phyloP scores from a whole-genome alignment of 495 filamentous ascomycete species.

The Hyphodiscus hymeniophilus region DNA sequence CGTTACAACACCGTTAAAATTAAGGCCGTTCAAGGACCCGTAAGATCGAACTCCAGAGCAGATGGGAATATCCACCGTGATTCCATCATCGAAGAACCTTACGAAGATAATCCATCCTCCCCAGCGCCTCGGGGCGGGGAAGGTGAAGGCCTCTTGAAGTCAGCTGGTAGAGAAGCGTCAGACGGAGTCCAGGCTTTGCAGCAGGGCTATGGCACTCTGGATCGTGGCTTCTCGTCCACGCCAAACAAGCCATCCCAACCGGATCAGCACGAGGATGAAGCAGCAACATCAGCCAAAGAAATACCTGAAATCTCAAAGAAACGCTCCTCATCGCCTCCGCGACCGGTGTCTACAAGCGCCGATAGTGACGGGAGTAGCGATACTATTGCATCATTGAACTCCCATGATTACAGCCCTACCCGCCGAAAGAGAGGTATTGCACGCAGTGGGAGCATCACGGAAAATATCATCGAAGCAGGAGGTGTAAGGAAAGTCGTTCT shows the following conservation, averaged over 20 bases:
- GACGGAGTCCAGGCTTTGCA: slow-evolving; percentile 63
- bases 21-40: slow-evolving; percentile 47
- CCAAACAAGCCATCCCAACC: not conserved
- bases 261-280: not conserved
- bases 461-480: slow-evolving; percentile 73
- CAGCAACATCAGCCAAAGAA: not conserved
- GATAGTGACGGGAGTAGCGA: slow-evolving; percentile 31
- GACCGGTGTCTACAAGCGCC: not conserved
- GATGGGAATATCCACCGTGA: slow-evolving; percentile 3
- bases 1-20: slow-evolving; percentile 88
- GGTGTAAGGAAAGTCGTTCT: slow-evolving; percentile 82
- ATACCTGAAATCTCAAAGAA: not conserved
- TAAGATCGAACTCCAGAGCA: slow-evolving; percentile 5
- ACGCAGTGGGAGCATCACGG: slow-evolving; percentile 81
- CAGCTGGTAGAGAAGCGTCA: slow-evolving; percentile 45
- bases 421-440: slow-evolving; percentile 44
- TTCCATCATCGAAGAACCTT: slow-evolving; percentile 18
- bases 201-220: slow-evolving; percentile 53
- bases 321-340: not conserved
- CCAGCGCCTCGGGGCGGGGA: slow-evolving; percentile 38
- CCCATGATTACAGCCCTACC: slow-evolving; percentile 21
- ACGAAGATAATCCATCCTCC: slow-evolving; percentile 9
- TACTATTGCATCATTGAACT: slow-evolving; percentile 36
- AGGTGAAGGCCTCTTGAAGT: slow-evolving; percentile 41
- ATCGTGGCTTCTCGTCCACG: not conserved